Percentiles rank a stretch among this genome's conserved stretches.
Evolutionary conservation across 768 basidiomycete species (phyloP).

Genomic region (Tulasnella calospora): DNA sequence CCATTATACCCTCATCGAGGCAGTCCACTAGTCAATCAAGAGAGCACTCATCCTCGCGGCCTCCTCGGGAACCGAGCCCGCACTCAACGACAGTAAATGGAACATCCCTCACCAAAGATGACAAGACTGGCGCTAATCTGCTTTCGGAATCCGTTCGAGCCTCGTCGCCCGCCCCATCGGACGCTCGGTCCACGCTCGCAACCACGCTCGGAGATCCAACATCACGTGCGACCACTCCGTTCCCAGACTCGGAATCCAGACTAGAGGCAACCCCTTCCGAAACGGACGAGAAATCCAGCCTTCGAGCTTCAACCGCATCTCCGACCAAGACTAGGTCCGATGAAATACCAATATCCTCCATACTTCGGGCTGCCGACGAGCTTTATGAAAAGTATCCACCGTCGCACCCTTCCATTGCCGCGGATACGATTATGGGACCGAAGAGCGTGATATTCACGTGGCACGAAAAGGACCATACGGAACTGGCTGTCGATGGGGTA

Average conservation of each 20-base stretch:
- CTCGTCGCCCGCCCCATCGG: background rate
- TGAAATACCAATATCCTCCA: constrained; percentile 14
- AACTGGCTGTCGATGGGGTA: background rate
- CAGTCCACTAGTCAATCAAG: background rate
- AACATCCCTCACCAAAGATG: background rate
- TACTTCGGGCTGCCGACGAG: constrained; percentile 18
- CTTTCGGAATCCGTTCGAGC: background rate
- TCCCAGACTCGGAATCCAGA: background rate
- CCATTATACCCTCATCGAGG: background rate
- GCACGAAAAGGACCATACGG: constrained; percentile 42
- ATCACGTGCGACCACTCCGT: background rate
- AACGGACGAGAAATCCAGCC: background rate
- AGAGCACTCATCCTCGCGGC: background rate
- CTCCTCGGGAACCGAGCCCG: background rate
- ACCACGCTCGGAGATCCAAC: background rate
- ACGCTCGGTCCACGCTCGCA: background rate
- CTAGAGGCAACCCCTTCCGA: background rate
- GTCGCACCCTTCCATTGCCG: constrained; percentile 48
- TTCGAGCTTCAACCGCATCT: background rate
- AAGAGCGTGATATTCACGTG: constrained; percentile 74
- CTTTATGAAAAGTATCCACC: constrained; percentile 58
- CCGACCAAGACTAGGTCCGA: background rate
- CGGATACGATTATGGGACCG: constrained; percentile 66
- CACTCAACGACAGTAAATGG: background rate
- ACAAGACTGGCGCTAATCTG: background rate